Base-by-base conservation (phyloP, 2,329 filamentous ascomycete species). In the Epichloe brachyelytri region DNA sequence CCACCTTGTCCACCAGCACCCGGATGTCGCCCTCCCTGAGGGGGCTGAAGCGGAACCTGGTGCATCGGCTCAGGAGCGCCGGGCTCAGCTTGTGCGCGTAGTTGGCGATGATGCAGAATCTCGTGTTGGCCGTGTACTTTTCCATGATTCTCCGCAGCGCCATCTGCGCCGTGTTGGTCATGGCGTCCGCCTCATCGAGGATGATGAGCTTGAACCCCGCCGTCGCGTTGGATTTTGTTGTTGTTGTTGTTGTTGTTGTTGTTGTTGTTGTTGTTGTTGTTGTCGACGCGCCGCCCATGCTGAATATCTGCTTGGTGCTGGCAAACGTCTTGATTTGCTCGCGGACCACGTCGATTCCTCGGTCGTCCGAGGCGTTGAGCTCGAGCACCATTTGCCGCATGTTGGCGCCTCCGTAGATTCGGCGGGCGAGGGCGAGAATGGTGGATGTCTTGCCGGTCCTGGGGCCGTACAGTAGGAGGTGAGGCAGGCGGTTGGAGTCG, bases 301-400 rank as follows among this genome's bases (percentile, higher is more conserved):
- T 75, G 72, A 98, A 98, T 61, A 98, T 98, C 65, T 98, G 93
- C 69, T 95, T 96, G 7, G 93, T 98, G 59, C 87, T 94, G 40
- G 88, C 91, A 71, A 98, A 98, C 0, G 93, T 98, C 77, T 97
- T 98, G 79, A 98, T 98, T 70, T 98, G 93, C 71, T 98, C 93
- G 58, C 90, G 81, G 51, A 98, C 93, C 2, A 98, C 93, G 58
- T 98, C 93, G 66, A 98, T 98, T 63, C 93, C 93, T 68, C 93
- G 80, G 67, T 98, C 93, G 65, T 98, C 93, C 46, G 89, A 95
- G 40, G 93, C 93, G 66, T 98, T 98, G 57, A 98, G 80, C 70
- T 98, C 93, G 36, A 98, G 79, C 17, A 98, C 93, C 89, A 98
- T 97, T 69, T 98, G 93, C 17, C 91, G 84, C 83, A 96, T 85